Base-by-base conservation (phyloP, 441 rosid species). In the Erodium moschatum region DNA sequence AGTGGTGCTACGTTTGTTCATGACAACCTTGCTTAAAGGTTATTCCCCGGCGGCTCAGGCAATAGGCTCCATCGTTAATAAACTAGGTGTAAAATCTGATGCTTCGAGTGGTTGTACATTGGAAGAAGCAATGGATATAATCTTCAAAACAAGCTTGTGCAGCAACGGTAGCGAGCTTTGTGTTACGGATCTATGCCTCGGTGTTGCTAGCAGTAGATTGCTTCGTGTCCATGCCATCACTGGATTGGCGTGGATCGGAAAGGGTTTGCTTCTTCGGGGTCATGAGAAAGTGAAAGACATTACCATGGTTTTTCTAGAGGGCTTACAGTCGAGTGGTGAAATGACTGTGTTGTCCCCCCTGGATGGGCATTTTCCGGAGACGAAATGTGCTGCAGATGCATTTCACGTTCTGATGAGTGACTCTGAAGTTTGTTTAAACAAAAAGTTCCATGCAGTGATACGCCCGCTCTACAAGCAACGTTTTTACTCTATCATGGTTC, bases 391-490 rank as follows among this genome's bases (percentile, higher is more conserved):
- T 31, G 96, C 96, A 16, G 97, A 89, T 78, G 90, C 97, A 40
- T 94, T 94, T 81, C 86, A 73, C 67, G 81, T 84, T 79, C 85
- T 94, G 56, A 82, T 89, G 78, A 74, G 86, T 78, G 97, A 94
- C 80, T 87, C 96, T 33, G 90, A 78, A 76, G 77, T 66, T 78
- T 89, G 92, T 75, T 82, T 94, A 70, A 86, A 80, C 77, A 81
- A 83, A 71, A 82, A 84, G 63, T 83, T 84, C 73, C 93, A 91
- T 81, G 90, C 98, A 69, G 82, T 79, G 64, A 72, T 85, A 78
- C 83, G 89, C 29, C 97, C 96, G n/a, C 95, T 93, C 58, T 88
- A 91, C 75, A 94, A 88, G 85, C 98, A 94, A 74, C 85, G 96
- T 0, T 88, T 83, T 73, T 94, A 82, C 82, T 88, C 87, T 50